Percentiles rank a stretch among this genome's conserved stretches.
Conservation (phyloP, 768 basidiomycete genomes). For the Clavaria fumosa region DNA sequence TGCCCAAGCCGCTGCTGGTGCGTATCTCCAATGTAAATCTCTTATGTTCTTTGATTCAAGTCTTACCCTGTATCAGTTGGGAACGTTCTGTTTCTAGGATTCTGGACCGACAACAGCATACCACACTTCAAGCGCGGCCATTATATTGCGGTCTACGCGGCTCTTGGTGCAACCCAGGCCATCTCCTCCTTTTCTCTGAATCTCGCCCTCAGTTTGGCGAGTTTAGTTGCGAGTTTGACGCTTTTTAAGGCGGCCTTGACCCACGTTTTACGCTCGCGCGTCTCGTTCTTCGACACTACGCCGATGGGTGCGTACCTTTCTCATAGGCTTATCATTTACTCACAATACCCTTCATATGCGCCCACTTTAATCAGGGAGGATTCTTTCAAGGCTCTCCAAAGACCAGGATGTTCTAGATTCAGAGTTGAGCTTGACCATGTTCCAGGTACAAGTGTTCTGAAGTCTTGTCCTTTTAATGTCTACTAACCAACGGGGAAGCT, state of each 20-base stretch:
- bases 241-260: conserved; percentile 42
- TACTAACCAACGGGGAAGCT: no score
- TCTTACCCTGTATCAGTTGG: conserved; percentile 30
- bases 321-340: no score
- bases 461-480: no score
- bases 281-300: conserved; percentile 61
- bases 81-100: conserved; percentile 55
- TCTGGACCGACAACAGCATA: conserved; percentile 49
- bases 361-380: conserved; percentile 26
- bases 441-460: conserved; percentile 25
- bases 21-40: conserved; percentile 1
- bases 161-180: conserved; percentile 33
- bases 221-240: conserved; percentile 27
- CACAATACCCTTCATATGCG: no score
- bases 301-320: conserved; percentile 33
- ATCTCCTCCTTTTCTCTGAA: conserved; percentile 35
- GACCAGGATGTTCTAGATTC: conserved; percentile 46
- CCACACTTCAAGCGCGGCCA: conserved; percentile 38
- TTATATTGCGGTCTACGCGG: conserved; percentile 51
- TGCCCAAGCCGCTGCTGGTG: conserved; percentile 36
- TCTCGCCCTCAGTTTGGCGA: conserved; percentile 29
- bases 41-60: not conserved
- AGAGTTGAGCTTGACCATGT: conserved; percentile 29
- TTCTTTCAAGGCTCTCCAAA: conserved; percentile 42
- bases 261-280: conserved; percentile 43